Percentiles rank a stretch among this genome's conserved stretches.
phyloP scores from a whole-genome alignment of 345 rosid species.

The Noccaea caerulescens region DNA sequence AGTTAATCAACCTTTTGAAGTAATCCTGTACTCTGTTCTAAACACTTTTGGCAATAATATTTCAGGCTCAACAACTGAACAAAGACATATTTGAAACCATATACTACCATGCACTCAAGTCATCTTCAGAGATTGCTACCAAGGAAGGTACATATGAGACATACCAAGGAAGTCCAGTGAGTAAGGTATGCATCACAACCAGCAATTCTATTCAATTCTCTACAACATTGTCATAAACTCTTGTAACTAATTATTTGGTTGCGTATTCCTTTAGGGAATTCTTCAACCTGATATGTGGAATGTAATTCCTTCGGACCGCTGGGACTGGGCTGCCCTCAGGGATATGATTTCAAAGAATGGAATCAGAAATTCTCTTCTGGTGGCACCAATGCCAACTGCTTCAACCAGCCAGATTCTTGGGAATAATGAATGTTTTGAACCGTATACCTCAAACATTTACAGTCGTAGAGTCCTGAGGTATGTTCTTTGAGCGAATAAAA shows the following conservation, averaged over 20 bases:
- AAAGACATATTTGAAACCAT: slow-evolving; percentile 93
- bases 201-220: neutral
- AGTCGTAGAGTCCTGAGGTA: slow-evolving; percentile 93
- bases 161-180: slow-evolving; percentile 82
- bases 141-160: slow-evolving; percentile 82
- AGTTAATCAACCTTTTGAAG: neutral
- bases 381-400: slow-evolving; percentile 97
- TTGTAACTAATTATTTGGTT: slow-evolving; percentile 24
- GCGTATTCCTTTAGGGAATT: slow-evolving; percentile 59
- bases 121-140: slow-evolving; percentile 73
- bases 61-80: slow-evolving; percentile 84
- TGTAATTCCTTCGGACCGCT: slow-evolving; percentile 66
- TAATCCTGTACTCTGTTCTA: slow-evolving; percentile 28
- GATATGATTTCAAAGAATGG: slow-evolving; percentile 71
- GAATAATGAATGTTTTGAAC: slow-evolving; percentile 94
- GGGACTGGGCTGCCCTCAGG: slow-evolving; percentile 79
- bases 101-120: slow-evolving; percentile 78
- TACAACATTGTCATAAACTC: neutral
- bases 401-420: slow-evolving; percentile 98
- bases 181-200: slow-evolving; percentile 62
- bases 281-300: slow-evolving; percentile 99
- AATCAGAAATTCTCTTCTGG: slow-evolving; percentile 85
- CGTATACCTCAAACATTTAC: slow-evolving; percentile 88
- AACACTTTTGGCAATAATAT: slow-evolving; percentile 22
- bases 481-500: slow-evolving; percentile 8